Evolutionary conservation across 805 yeast genomes (phyloP).

Genomic region (Saturnispora dispora): DNA sequence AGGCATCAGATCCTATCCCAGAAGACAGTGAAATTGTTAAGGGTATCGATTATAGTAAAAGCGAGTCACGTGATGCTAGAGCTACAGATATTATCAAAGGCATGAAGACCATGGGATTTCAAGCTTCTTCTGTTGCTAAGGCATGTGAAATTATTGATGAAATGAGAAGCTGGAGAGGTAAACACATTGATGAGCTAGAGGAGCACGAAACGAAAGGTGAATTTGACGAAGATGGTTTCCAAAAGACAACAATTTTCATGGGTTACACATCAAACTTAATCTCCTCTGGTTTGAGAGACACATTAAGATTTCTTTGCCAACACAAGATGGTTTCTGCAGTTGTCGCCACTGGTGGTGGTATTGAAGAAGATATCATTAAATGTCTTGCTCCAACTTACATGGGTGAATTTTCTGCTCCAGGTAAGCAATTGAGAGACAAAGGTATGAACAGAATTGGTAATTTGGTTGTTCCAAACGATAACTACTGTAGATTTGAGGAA

Average conservation of each 20-base stretch:
- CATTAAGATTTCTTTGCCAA: constrained; percentile 81
- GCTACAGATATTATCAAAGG: constrained; percentile 73
- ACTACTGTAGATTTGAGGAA: constrained; percentile 95
- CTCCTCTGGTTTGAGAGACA: constrained; percentile 88
- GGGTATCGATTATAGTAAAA: constrained; percentile 84
- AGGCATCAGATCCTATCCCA: constrained; percentile 79
- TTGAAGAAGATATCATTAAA: constrained; percentile 95
- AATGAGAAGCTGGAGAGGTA: constrained; percentile 93
- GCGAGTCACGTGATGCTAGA: constrained; percentile 62
- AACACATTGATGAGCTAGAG: constrained; percentile 53
- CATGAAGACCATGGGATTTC: constrained; percentile 96
- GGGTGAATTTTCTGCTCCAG: constrained; percentile 83
- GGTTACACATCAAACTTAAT: constrained; percentile 96
- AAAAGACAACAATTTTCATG: constrained; percentile 83
- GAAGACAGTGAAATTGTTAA: constrained; percentile 66
- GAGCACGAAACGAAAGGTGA: constrained; percentile 68
- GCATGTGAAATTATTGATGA: constrained; percentile 90
- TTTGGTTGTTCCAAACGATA: constrained; percentile 92
- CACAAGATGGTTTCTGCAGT: constrained; percentile 91
- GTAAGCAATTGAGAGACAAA: constrained; percentile 75
- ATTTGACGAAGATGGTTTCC: constrained; percentile 69
- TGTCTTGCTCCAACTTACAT: constrained; percentile 93
- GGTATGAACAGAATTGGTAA: constrained; percentile 99
- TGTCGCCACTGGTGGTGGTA: constrained; percentile 97
- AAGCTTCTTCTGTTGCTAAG: constrained; percentile 74